Percentiles rank a stretch among this genome's conserved stretches.
These are phyloP conservation scores for Backusella psychrophila DNA, from an alignment of 192 early-diverging fungal species.

Conservation along the genomic window DNA sequence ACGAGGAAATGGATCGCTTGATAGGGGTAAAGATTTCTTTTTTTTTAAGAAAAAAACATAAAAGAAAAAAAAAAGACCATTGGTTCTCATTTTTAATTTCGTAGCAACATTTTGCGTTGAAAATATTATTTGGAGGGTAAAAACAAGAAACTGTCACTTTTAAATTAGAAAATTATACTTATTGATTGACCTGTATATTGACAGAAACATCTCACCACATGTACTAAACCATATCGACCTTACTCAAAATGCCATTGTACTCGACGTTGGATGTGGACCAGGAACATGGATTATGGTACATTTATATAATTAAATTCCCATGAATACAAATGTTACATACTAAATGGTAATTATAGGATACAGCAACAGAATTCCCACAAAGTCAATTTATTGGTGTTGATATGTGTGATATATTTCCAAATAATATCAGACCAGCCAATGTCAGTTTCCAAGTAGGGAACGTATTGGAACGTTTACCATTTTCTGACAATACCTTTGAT, in stretches of 20 bases:
- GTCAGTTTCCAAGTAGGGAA: slow-evolving; percentile 27
- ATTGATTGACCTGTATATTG: not conserved
- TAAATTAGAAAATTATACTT: not conserved
- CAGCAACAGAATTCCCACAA: slow-evolving; percentile 22
- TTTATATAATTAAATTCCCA: not conserved
- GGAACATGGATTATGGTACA: slow-evolving; percentile 36
- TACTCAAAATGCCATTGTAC: slow-evolving; percentile 9
- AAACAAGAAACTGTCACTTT: not conserved
- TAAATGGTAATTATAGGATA: slow-evolving; percentile 20
- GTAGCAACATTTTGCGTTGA: slow-evolving; percentile 34
- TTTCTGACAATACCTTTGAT: slow-evolving; percentile 32
- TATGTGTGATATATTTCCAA: slow-evolving; percentile 30
- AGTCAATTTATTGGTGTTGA: slow-evolving; percentile 31
- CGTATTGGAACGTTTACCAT: slow-evolving; percentile 25
- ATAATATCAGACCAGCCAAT: slow-evolving; percentile 28
- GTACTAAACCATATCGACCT: not conserved
- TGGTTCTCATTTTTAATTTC: not conserved
- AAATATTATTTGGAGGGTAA: slow-evolving; percentile 26
- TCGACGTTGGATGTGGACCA: slow-evolving; percentile 35
- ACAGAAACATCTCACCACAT: not conserved
- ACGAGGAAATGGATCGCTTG: slow-evolving; percentile 29
- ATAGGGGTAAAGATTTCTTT: slow-evolving; percentile 17
- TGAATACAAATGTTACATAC: not conserved
- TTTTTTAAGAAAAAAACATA: not conserved
- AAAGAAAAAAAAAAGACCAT: not conserved